These are phyloP conservation scores for Alliaria petiolata DNA, from an alignment of 345 rosid species.

Conservation along the genomic window DNA sequence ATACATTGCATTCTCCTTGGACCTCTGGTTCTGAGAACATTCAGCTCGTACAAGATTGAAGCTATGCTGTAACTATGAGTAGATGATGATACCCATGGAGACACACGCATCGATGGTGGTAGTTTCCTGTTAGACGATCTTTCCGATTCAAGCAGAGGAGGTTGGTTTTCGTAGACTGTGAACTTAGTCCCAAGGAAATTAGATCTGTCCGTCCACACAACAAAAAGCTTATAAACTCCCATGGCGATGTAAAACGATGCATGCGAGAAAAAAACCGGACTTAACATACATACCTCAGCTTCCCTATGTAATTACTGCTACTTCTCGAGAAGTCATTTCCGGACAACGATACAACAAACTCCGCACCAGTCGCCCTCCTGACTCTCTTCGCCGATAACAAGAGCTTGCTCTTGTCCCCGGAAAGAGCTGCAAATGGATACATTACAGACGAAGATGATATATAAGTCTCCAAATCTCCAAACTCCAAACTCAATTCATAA, in stretches of 20 bases:
- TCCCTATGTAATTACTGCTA: constrained; percentile 62
- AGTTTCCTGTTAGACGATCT: constrained; percentile 31
- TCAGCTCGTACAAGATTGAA: constrained; percentile 68
- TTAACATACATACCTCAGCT: constrained; percentile 46
- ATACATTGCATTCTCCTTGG: constrained; percentile 90
- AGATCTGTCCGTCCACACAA: constrained; percentile 55
- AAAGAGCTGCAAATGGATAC: constrained; percentile 40
- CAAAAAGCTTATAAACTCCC: not conserved
- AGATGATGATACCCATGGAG: constrained; percentile 39
- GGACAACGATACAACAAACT: constrained; percentile 68
- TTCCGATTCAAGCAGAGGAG: constrained; percentile 39
- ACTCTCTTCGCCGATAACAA: constrained; percentile 82
- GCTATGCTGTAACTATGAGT: constrained; percentile 42
- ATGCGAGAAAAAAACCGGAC: not conserved
- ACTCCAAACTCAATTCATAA: not conserved
- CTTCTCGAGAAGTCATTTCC: constrained; percentile 62
- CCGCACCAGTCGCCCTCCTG: constrained; percentile 61
- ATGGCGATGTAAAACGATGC: not conserved
- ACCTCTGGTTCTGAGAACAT: constrained; percentile 80
- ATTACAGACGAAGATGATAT: not conserved
- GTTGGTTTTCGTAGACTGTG: constrained; percentile 63
- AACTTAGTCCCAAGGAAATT: constrained; percentile 92
- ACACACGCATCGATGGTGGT: constrained; percentile 41
- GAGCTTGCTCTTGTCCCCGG: constrained; percentile 72
- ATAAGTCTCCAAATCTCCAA: not conserved